These are phyloP conservation scores for Hsuehochloa calcarea DNA, from an alignment of 176 grass and related monocot species.

Conservation along the genomic window DNA sequence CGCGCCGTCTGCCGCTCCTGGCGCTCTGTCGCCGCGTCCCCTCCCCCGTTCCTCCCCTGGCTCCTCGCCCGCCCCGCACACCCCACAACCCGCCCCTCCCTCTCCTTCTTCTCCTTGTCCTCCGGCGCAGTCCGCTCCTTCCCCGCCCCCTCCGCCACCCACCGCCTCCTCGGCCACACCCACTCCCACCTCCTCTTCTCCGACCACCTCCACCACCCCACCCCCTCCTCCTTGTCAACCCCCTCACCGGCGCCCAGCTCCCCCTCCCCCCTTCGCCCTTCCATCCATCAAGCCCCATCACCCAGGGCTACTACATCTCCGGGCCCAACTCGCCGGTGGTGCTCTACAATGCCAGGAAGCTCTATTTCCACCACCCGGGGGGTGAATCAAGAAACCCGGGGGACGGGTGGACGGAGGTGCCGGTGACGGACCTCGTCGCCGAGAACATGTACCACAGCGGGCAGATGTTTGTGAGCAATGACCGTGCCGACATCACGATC, in stretches of 20 bases:
- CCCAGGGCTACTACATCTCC: too few relatives aligned
- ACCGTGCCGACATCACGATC: too few relatives aligned
- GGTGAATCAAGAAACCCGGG: too few relatives aligned
- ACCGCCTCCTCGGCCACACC: not conserved
- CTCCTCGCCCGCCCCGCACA: not conserved
- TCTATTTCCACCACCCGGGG: too few relatives aligned
- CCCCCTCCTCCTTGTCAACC: slow-evolving; percentile 7
- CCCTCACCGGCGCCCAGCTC: not conserved
- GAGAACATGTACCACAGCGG: too few relatives aligned
- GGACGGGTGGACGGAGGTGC: too few relatives aligned
- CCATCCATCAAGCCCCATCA: too few relatives aligned
- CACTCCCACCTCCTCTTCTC: slow-evolving; percentile 23
- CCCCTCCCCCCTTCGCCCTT: too few relatives aligned
- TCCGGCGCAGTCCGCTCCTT: not conserved
- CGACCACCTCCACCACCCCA: not conserved
- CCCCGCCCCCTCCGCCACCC: not conserved
- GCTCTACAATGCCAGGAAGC: too few relatives aligned
- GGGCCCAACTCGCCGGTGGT: too few relatives aligned
- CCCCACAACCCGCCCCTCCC: not conserved
- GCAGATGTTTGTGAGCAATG: too few relatives aligned
- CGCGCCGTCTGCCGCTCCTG: slow-evolving; percentile 25
- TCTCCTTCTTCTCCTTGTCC: slow-evolving; percentile 2
- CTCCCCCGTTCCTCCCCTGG: slow-evolving; percentile 20
- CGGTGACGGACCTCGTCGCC: too few relatives aligned
- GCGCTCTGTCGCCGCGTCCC: not conserved